Conservation (phyloP, 768 basidiomycete genomes). For the Tephrocybe sp. region DNA sequence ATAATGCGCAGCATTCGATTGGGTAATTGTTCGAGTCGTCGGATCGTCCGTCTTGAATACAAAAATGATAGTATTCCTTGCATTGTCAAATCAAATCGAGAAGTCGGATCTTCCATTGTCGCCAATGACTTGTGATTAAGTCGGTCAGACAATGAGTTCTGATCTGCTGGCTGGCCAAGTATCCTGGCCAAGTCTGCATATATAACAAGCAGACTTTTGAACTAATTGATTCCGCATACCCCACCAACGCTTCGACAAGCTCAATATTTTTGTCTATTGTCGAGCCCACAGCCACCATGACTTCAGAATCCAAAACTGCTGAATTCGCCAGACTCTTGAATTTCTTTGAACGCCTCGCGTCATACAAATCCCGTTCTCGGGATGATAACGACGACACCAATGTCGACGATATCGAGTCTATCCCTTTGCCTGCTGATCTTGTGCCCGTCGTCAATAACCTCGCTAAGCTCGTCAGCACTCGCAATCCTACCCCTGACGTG, state of each 20-base stretch:
- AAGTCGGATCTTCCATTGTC: too few relatives aligned
- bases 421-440: constrained; percentile 34
- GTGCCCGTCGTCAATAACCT: constrained; percentile 33
- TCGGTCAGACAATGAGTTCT: too few relatives aligned
- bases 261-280: constrained; percentile 6
- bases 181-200: too few relatives aligned
- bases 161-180: too few relatives aligned
- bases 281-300: constrained; percentile 12
- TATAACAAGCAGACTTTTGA: too few relatives aligned
- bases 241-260: background rate
- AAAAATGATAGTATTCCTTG: too few relatives aligned
- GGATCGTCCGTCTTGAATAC: too few relatives aligned
- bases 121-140: too few relatives aligned
- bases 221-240: too few relatives aligned
- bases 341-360: constrained; percentile 52
- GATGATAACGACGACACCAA: constrained; percentile 24
- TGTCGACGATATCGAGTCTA: constrained; percentile 16
- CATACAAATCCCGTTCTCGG: constrained; percentile 32
- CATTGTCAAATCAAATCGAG: too few relatives aligned
- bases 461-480: constrained; percentile 20
- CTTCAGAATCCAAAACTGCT: constrained; percentile 36
- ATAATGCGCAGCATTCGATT: background rate
- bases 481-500: constrained; percentile 3
- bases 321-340: constrained; percentile 55
- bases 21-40: too few relatives aligned